Conservation (phyloP, 2,329 filamentous ascomycete species). For the Diaporthe amygdali region DNA sequence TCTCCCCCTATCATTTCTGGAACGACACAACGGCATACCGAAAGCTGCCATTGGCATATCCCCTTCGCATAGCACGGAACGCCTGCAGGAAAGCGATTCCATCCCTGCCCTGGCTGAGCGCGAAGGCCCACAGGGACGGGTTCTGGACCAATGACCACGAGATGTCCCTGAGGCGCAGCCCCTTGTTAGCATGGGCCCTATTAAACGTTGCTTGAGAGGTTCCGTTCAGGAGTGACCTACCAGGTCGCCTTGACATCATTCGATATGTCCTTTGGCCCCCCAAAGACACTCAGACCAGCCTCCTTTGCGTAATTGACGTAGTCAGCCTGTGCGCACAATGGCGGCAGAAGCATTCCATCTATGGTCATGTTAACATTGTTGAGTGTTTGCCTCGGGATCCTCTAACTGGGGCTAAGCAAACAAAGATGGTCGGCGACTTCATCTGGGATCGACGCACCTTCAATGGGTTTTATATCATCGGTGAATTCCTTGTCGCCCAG, state of each 20-base stretch:
- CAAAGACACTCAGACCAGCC: slow-evolving; percentile 52
- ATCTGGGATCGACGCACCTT: slow-evolving; percentile 44
- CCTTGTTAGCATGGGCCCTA: background rate
- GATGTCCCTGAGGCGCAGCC: slow-evolving; percentile 56
- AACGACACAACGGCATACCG: slow-evolving; percentile 65
- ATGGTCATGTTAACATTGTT: background rate
- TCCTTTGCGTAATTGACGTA: slow-evolving; percentile 56
- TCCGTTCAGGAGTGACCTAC: slow-evolving; percentile 41
- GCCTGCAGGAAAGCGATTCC: slow-evolving; percentile 65
- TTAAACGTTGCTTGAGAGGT: background rate
- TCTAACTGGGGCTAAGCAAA: background rate
- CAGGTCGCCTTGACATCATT: slow-evolving; percentile 64
- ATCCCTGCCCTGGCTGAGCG: slow-evolving; percentile 63
- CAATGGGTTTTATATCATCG: slow-evolving; percentile 63
- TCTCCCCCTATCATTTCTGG: slow-evolving; percentile 42
- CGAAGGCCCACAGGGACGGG: slow-evolving; percentile 65
- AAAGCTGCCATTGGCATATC: slow-evolving; percentile 63
- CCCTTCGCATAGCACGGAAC: slow-evolving; percentile 65
- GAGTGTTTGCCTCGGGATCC: background rate
- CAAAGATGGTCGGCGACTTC: background rate
- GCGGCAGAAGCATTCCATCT: slow-evolving; percentile 67
- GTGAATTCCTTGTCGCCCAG: slow-evolving; percentile 49
- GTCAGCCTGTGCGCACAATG: slow-evolving; percentile 56
- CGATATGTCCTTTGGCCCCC: slow-evolving; percentile 61
- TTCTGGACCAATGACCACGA: slow-evolving; percentile 65